These are phyloP conservation scores for Choanephora cucurbitarum DNA, from an alignment of 371 early-diverging fungal species.

Conservation along the genomic window DNA sequence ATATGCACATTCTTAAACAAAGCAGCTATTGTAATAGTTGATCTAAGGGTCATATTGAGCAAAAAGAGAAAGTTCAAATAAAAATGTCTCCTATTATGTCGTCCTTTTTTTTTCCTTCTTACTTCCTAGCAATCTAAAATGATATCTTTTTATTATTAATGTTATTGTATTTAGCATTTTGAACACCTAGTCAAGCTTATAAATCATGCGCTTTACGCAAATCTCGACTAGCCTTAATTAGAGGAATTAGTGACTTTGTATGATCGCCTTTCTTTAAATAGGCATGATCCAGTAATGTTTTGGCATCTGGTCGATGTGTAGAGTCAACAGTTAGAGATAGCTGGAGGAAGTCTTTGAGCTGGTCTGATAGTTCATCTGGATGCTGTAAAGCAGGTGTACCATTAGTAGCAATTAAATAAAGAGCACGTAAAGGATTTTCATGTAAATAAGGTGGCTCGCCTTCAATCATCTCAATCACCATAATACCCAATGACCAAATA, in stretches of 20 bases:
- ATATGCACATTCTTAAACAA: no score
- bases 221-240: slow-evolving; percentile 89
- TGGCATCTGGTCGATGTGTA: slow-evolving; percentile 33
- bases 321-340: slow-evolving; percentile 73
- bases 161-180: no score
- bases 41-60: no score
- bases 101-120: no score
- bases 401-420: slow-evolving; percentile 88
- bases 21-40: no score
- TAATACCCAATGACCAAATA: slow-evolving; percentile 93
- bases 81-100: no score
- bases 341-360: slow-evolving; percentile 72
- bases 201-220: slow-evolving; percentile 21
- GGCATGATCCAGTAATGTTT: slow-evolving; percentile 63
- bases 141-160: no score
- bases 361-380: slow-evolving; percentile 67
- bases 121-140: no score
- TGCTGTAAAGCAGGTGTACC: slow-evolving; percentile 84
- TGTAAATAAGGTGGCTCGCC: slow-evolving; percentile 90
- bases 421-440: slow-evolving; percentile 79
- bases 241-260: slow-evolving; percentile 78
- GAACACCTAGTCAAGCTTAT: no score
- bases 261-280: slow-evolving; percentile 87
- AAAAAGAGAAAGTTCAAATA: no score
- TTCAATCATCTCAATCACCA: slow-evolving; percentile 82